These are phyloP conservation scores for Phytophthora citricola DNA, from an alignment of 352 stramenopile species.

Conservation along the genomic window DNA sequence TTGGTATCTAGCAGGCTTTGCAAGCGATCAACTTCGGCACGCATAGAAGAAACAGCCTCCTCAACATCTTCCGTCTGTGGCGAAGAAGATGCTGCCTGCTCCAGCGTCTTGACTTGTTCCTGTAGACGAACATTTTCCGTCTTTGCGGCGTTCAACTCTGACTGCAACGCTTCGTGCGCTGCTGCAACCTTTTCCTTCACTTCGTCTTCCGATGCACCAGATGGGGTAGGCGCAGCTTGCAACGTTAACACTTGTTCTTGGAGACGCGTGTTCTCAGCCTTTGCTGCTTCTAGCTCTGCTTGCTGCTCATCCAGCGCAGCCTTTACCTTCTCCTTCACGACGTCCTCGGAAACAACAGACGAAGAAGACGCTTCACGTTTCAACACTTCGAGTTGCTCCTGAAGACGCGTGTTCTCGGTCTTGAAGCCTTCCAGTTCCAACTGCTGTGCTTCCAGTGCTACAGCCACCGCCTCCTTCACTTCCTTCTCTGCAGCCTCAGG, in stretches of 20 bases:
- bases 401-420: constrained; percentile 13
- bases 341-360: constrained; percentile 5
- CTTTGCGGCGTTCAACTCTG: constrained; percentile 20
- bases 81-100: constrained; percentile 20
- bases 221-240: neutral
- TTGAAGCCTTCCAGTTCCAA: constrained; percentile 12
- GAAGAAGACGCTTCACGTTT: neutral
- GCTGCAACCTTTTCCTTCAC: constrained; percentile 9
- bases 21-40: constrained; percentile 24
- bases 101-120: constrained; percentile 17
- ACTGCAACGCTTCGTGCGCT: constrained; percentile 8
- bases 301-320: constrained; percentile 17
- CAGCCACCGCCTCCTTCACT: neutral
- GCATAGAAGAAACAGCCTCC: constrained; percentile 21
- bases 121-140: constrained; percentile 19
- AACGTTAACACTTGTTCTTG: constrained; percentile 20
- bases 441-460: constrained; percentile 9
- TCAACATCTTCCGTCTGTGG: constrained; percentile 14
- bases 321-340: constrained; percentile 21
- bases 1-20: constrained; percentile 22
- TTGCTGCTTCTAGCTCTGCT: constrained; percentile 17
- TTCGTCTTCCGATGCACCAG: neutral
- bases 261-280: constrained; percentile 23
- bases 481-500: neutral
- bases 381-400: constrained; percentile 19